phyloP scores from a whole-genome alignment of 2,329 filamentous ascomycete species.

The Emericellopsis atlantica region DNA sequence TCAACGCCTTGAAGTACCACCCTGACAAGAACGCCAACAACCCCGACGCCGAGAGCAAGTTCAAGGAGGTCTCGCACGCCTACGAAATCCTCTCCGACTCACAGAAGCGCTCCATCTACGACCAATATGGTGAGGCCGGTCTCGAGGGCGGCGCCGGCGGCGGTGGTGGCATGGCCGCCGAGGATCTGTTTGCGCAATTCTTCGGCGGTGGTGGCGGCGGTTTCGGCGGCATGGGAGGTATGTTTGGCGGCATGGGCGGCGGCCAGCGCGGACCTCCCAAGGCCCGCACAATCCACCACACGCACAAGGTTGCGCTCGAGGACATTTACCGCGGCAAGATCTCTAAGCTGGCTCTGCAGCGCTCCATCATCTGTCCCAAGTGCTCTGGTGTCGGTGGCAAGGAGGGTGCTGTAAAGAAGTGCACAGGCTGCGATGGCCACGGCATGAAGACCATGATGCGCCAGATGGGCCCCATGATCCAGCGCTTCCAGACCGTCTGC shows the following conservation, averaged over 20 bases:
- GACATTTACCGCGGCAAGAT: constrained; percentile 98
- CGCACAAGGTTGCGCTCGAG: constrained; percentile 95
- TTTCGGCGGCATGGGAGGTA: constrained; percentile 57
- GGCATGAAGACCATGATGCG: constrained; percentile 99
- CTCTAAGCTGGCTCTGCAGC: constrained; percentile 92
- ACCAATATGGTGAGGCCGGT: constrained; percentile 95
- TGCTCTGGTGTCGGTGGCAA: constrained; percentile 93
- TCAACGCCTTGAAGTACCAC: constrained; percentile 71
- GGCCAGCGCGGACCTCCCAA: constrained; percentile 70
- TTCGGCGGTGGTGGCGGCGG: constrained; percentile 68
- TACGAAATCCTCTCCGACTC: constrained; percentile 91
- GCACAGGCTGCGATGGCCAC: constrained; percentile 77
- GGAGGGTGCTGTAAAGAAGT: constrained; percentile 93
- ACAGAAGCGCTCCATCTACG: constrained; percentile 85
- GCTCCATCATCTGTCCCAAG: constrained; percentile 91
- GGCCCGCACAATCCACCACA: constrained; percentile 93
- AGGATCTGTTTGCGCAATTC: constrained; percentile 95
- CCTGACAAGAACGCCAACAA: constrained; percentile 96
- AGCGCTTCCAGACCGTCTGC: constrained; percentile 98
- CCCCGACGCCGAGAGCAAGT: constrained; percentile 88
- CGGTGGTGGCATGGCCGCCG: constrained; percentile 79
- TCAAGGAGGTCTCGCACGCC: constrained; percentile 93
- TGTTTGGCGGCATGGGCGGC: constrained; percentile 56
- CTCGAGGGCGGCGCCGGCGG: constrained; percentile 70
- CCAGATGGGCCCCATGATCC: constrained; percentile 99